These are phyloP conservation scores for Kalaharituber pfeilii DNA, from an alignment of 2,329 filamentous ascomycete genomes.

Conservation along the genomic window DNA sequence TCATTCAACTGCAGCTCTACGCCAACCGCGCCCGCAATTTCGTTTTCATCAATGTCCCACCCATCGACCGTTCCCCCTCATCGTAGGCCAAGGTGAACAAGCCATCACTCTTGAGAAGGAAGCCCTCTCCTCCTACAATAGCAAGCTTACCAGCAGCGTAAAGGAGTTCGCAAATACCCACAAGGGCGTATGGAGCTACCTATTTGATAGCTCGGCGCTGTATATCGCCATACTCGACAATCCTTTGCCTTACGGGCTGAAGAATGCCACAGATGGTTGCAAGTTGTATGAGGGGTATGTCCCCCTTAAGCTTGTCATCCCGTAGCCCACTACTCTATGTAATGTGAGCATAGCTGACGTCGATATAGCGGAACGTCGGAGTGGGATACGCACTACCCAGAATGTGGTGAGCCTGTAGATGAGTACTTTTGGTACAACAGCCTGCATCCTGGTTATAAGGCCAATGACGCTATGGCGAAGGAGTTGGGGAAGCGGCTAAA, in stretches of 20 bases:
- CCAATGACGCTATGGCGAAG: constrained; percentile 43
- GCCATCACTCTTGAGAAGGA: constrained; percentile 27
- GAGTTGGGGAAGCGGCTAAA: constrained; percentile 26
- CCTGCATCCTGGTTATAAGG: constrained; percentile 45
- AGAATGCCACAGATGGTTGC: constrained; percentile 41
- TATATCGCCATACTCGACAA: constrained; percentile 38
- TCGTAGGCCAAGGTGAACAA: constrained; percentile 27
- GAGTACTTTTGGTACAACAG: constrained; percentile 49
- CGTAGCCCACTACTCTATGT: no score
- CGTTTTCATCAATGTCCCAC: constrained; percentile 41
- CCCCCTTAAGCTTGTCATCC: no score
- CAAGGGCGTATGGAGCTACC: constrained; percentile 33
- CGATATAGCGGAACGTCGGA: constrained; percentile 31
- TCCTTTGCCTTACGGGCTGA: constrained; percentile 33
- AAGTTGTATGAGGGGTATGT: constrained; percentile 37
- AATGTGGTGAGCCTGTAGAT: constrained; percentile 39
- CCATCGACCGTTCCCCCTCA: constrained; percentile 37
- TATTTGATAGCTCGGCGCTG: constrained; percentile 37
- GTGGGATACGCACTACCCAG: constrained; percentile 28
- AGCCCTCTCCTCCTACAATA: constrained; percentile 38
- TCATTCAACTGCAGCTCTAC: constrained; percentile 29
- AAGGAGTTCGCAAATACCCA: constrained; percentile 23
- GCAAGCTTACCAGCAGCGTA: constrained; percentile 30
- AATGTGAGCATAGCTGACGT: neutral
- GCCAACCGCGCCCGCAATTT: constrained; percentile 40